A percentile compares a stretch with the other conserved stretches of the same genome.
These are phyloP conservation scores for Alternaria brassicicola DNA, from an alignment of 2,329 filamentous ascomycete genomes.

Conservation along the genomic window DNA sequence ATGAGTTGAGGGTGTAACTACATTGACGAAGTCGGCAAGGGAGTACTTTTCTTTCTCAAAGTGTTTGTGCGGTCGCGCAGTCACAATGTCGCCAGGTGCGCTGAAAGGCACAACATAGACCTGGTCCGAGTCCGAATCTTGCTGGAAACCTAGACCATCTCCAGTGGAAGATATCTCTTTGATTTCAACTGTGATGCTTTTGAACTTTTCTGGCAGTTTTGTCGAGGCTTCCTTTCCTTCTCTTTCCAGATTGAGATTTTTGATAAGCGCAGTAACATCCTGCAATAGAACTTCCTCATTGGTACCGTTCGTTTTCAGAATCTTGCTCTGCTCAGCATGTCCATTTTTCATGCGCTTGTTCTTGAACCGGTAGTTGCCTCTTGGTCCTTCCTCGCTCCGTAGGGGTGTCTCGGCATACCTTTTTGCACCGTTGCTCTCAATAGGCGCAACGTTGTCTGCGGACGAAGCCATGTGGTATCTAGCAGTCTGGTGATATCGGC, in stretches of 20 bases:
- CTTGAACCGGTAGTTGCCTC: slow-evolving; percentile 49
- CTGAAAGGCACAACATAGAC: slow-evolving; percentile 89
- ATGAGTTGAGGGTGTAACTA: slow-evolving; percentile 73
- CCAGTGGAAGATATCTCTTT: slow-evolving; percentile 86
- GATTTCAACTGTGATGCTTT: slow-evolving; percentile 83
- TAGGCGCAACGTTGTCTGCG: slow-evolving; percentile 37
- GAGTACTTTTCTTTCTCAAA: slow-evolving; percentile 69
- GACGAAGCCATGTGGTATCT: slow-evolving; percentile 44
- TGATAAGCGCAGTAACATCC: slow-evolving; percentile 53
- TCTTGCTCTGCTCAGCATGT: slow-evolving; percentile 43
- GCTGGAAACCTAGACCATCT: slow-evolving; percentile 81
- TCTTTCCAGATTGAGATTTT: slow-evolving; percentile 39
- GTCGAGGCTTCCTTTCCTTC: slow-evolving; percentile 19
- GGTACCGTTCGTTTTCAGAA: slow-evolving; percentile 51
- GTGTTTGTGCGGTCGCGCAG: slow-evolving; percentile 80
- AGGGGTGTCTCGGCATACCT: slow-evolving; percentile 42
- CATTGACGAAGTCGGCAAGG: slow-evolving; percentile 79
- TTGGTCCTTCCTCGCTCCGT: slow-evolving; percentile 41
- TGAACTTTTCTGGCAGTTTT: slow-evolving; percentile 67
- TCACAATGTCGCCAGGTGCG: slow-evolving; percentile 80
- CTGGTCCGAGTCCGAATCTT: slow-evolving; percentile 65
- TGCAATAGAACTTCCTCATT: slow-evolving; percentile 57
- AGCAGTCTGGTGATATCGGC: slow-evolving; percentile 14
- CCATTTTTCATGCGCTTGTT: slow-evolving; percentile 57
- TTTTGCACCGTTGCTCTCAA: slow-evolving; percentile 45